Base-by-base conservation (phyloP, 2,329 filamentous ascomycete species). In the Juglanconis juglandina region DNA sequence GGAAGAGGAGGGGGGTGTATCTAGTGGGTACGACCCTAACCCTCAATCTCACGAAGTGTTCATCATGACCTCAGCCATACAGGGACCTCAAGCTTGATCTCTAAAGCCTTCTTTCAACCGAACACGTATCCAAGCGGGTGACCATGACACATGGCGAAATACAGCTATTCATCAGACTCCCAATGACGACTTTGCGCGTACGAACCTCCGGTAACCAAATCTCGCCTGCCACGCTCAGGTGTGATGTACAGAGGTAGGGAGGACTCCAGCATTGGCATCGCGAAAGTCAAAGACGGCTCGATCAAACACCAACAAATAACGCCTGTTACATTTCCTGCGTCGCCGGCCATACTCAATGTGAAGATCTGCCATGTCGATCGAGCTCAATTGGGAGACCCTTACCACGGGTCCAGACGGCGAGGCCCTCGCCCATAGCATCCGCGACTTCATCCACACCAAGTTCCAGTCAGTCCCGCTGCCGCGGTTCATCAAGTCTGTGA, bases 401-500 rank as follows among this genome's bases (percentile, higher is more conserved):
- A 98, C 94, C 30, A 88, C 87, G 64, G 95, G 95, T 34, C 86
- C 92, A 53, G 94, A 98, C 75, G 94, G 95, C 59, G 83, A 87
- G 65, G 90, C 86, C 57, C 87, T 97, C 63, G 92, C 94, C 53
- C 89, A 92, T 71, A 85, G 84, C 64, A 96, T 99, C 75, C 90
- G 94, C 66, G 87, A 88, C 69, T 99, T 99, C 77, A 90, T 99
- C 68, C 92, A 99, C 76, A 89, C 92, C 72, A 95, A 93, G 70
- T 99, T 99, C 76, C 95, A 99, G 77, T 87, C 92, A 63, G 88
- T 98, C 65, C 85, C 89, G 33, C 83, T 99, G 51, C 95, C 95
- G 61, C 90, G 92, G 70, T 97, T 99, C 82, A 97, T 99, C 76
- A 93, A 95, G 71, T 95, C 92, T 33, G 95, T 99, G 68, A 89